Base-by-base conservation (phyloP, 176 grass and related monocot genomes). In the Calamus simplicifolius region DNA sequence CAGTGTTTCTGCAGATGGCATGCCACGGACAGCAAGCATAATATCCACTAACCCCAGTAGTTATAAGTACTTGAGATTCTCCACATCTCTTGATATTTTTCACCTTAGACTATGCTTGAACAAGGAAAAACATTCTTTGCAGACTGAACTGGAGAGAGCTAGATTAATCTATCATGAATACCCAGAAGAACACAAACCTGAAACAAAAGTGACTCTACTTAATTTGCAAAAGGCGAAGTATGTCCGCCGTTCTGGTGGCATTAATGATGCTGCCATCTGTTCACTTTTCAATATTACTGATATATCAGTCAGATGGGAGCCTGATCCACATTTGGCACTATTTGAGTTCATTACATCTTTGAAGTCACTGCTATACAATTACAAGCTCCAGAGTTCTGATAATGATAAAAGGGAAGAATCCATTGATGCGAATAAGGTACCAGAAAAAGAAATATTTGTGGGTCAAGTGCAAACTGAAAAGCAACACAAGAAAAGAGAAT, bases 151-250 rank as follows among this genome's bases (percentile, higher is more conserved):
- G 66, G 83, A 89, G 50, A 85, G 75, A 61, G 80, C 73, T 17
- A 78, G 69, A 73, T 52, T 80, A 70, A 75, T 69, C 64, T 85
- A 87, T 67, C 78, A 73, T 27, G 92, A 96, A 69, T 66, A 82
- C 52, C 78, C 59, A 62, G 69, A 82, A 68, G 81, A 86, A 61
- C 59, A 82, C 50, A 85, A 72, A 68, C 71, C 74, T 72, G 66
- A 58, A 28, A 68, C 74, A 80, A 72, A 83, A 59, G 18, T 82
- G 35, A 75, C 67, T 19, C 70, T 96, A 53, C 73, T 96, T 65
- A 66, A 85, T 74, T 67, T 90, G 78, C 77, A 79, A 49, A 96
- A 87, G 61, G 83, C 83, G 74, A 96, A 96, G 55, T 89, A 90
- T 59, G 92, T 96, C 57, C 83, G 76, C 25, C 86, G 92, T 62